Conservation (phyloP, 257 asterid species). For the Fraxinus excelsior region DNA sequence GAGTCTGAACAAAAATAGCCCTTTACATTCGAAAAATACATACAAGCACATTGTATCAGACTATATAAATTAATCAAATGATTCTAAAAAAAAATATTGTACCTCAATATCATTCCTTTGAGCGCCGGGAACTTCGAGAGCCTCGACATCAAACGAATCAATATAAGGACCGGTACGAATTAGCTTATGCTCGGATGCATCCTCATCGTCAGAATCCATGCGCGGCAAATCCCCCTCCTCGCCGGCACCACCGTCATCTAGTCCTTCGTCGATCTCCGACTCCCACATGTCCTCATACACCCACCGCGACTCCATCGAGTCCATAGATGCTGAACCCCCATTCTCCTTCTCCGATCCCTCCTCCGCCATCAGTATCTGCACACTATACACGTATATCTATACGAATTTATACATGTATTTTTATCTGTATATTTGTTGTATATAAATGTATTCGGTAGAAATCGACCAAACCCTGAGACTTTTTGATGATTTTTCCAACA, state of each 20-base stretch:
- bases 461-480: slow-evolving; percentile 9
- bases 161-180: slow-evolving; percentile 94
- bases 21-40: slow-evolving; percentile 16
- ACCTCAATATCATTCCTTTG: slow-evolving; percentile 82
- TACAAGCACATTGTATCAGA: background rate
- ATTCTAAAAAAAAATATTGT: background rate
- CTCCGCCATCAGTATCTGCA: slow-evolving; percentile 50
- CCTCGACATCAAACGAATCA: slow-evolving; percentile 96
- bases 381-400: slow-evolving; percentile 13
- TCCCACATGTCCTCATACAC: slow-evolving; percentile 79
- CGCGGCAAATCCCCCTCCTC: slow-evolving; percentile 47
- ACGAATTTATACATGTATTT: slow-evolving; percentile 35
- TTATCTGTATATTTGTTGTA: background rate
- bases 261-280: slow-evolving; percentile 54
- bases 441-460: background rate
- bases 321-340: slow-evolving; percentile 75
- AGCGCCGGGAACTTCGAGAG: slow-evolving; percentile 93
- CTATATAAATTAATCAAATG: slow-evolving; percentile 2
- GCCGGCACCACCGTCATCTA: slow-evolving; percentile 39
- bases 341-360: slow-evolving; percentile 88
- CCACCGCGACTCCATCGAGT: slow-evolving; percentile 95
- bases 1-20: background rate
- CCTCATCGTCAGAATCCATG: slow-evolving; percentile 78
- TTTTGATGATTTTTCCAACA: background rate
- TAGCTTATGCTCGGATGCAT: slow-evolving; percentile 73